Base-by-base conservation (phyloP, 1,284 basidiomycete genomes). In the Xanthoconium separans region DNA sequence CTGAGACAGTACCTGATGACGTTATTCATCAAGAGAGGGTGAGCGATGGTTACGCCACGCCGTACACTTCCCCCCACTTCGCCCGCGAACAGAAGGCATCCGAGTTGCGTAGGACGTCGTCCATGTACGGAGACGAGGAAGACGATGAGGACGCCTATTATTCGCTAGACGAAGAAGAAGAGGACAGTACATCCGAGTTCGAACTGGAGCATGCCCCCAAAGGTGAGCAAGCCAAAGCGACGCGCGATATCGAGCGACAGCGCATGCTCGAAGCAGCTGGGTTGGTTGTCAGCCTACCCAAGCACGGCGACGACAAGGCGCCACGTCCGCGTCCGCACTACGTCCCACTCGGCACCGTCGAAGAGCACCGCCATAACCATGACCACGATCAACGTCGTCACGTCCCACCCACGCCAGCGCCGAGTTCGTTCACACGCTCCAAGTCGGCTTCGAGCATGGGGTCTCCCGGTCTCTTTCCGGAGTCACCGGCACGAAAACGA, bases 261-360 rank as follows among this genome's bases (percentile, higher is more conserved):
- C 80, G 88, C 24, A 91, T 96, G 10, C 75, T 98, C 15, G 86
- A 93, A 65, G 91, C 92, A 0, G 93, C 93, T 0, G 95, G 95
- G 1, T 74, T 97, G 36, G 83, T 94, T 53, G 79, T 96, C 47
- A 85, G 85, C 61, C 52, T 72, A 70, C 39, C 77, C 78, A 55
- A 67, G 72, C 50, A 37, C 2, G 12, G 12, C 7, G 47, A 30
- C 5, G 34, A 49, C 11, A 16, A 50, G 11, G 42, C 4, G 8
- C 3, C 4, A 6, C 31, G 7, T 16, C 18, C 31, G 22, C 13
- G n/a, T 27, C 27, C 44, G 6, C 12, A 33, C 20, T 15, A 33
- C 20, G 24, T 15, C 34, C 27, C 30, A 10, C 16, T 44, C n/a
- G 3, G 6, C 20, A 22, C 8, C 27, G 11, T 52, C 18, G 50